Evolutionary conservation across 164 flowering plant genomes (phyloP).

Genomic region (Aristolochia contorta): DNA sequence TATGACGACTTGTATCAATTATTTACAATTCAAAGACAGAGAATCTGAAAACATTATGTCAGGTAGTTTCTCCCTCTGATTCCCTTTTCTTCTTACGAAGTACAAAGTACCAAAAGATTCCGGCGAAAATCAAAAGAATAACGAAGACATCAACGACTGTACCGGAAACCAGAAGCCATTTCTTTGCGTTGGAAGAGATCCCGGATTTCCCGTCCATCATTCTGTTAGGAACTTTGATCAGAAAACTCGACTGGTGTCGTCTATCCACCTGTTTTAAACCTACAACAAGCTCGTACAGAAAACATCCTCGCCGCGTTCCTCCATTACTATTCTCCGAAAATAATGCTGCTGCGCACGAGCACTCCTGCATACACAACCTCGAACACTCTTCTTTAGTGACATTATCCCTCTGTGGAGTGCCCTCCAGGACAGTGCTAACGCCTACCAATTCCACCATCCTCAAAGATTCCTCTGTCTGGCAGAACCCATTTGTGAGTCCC

Average conservation of each 20-base stretch:
- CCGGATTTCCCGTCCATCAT: conserved; percentile 6
- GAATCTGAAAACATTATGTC: neutral
- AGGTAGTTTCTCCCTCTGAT: conserved; percentile 1
- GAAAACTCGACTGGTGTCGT: conserved; percentile 29
- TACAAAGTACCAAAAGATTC: conserved; percentile 40
- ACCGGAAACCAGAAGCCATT: conserved; percentile 44
- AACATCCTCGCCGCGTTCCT: conserved; percentile 23
- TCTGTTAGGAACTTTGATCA: conserved; percentile 65
- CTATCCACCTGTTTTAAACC: conserved; percentile 51
- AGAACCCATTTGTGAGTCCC: conserved; percentile 22
- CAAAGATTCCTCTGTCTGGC: conserved; percentile 11
- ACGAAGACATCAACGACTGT: conserved; percentile 53
- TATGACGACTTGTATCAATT: no score
- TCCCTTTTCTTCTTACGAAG: conserved; percentile 33
- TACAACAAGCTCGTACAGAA: conserved; percentile 40
- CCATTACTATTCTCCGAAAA: conserved; percentile 15
- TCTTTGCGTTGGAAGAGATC: conserved; percentile 23
- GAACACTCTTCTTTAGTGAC: conserved; percentile 45
- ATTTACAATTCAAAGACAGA: no score
- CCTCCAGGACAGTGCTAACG: conserved; percentile 35
- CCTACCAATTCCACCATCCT: conserved; percentile 58
- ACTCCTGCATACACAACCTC: conserved; percentile 42
- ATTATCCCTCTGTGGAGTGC: conserved; percentile 17
- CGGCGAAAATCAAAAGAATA: conserved; percentile 47
- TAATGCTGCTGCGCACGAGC: conserved; percentile 50